A percentile compares a stretch with the other conserved stretches of the same genome.
Conservation (phyloP, 2,329 filamentous ascomycete genomes). For the Aspergillus sp. region DNA sequence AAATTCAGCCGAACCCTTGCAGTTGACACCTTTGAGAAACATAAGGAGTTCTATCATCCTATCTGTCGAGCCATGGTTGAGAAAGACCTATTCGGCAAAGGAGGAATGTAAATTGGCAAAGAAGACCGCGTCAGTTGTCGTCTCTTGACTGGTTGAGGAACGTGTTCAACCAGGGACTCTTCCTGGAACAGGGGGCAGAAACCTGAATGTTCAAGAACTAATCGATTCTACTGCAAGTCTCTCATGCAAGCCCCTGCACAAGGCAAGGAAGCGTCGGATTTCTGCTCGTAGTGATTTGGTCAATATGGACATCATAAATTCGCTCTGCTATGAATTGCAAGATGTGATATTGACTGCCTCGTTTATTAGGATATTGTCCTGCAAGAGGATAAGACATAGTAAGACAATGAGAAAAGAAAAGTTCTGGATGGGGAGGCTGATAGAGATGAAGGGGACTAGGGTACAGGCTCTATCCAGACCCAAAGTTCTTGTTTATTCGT, state of each 20-base stretch:
- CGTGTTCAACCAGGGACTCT: no score
- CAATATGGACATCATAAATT: background rate
- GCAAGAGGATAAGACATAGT: background rate
- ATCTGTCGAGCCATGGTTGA: slow-evolving; percentile 84
- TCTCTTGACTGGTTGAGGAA: no score
- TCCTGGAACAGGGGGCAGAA: background rate
- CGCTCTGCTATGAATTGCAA: background rate
- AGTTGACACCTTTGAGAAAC: slow-evolving; percentile 77
- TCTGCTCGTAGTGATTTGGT: background rate
- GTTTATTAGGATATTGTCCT: background rate
- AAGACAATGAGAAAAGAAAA: background rate
- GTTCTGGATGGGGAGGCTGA: background rate
- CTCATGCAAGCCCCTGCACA: background rate
- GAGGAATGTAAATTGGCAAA: slow-evolving; percentile 16
- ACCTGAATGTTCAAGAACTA: background rate
- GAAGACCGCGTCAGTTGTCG: slow-evolving; percentile 1
- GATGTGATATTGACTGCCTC: background rate
- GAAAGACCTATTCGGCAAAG: slow-evolving; percentile 68
- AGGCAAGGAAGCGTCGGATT: background rate
- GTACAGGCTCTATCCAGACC: background rate
- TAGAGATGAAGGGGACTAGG: background rate
- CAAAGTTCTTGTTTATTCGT: background rate
- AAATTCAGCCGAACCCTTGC: slow-evolving; percentile 74
- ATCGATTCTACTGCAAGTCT: background rate
- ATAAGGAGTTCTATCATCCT: slow-evolving; percentile 92